Evolutionary conservation across 805 yeast genomes (phyloP).

Genomic region (Geotrichum ghanense): DNA sequence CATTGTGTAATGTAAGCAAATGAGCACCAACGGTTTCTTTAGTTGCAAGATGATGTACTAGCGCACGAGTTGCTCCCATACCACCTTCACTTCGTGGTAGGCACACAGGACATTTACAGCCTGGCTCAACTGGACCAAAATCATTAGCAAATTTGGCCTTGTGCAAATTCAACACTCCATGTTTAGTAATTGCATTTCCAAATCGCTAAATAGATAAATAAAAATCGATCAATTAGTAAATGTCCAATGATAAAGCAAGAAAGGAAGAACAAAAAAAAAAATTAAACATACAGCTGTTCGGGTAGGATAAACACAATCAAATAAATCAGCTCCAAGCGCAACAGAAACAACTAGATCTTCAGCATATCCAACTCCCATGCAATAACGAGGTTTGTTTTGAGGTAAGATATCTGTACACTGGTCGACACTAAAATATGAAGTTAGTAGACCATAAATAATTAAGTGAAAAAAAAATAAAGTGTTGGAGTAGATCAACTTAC

Average conservation of each 20-base stretch:
- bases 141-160: conserved; percentile 27
- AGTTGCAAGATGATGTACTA: conserved; percentile 26
- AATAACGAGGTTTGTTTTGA: conserved; percentile 31
- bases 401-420: conserved; percentile 32
- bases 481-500: conserved; percentile 4
- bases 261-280: neutral
- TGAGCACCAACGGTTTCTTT: conserved; percentile 36
- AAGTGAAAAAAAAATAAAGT: neutral
- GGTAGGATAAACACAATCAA: conserved; percentile 37
- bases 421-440: conserved; percentile 15
- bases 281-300: conserved; percentile 23
- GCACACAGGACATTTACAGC: conserved; percentile 32
- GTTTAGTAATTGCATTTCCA: conserved; percentile 32
- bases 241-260: no score
- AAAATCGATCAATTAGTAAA: neutral
- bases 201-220: conserved; percentile 20
- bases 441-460: conserved; percentile 4
- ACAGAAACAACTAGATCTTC: conserved; percentile 36
- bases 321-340: conserved; percentile 36
- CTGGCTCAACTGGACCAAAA: conserved; percentile 27
- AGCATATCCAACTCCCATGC: conserved; percentile 39
- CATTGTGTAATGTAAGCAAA: conserved; percentile 32
- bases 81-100: conserved; percentile 23
- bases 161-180: conserved; percentile 28
- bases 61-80: conserved; percentile 29